Conservation (phyloP, 2,329 filamentous ascomycete species). For the Cladosporium sp. region DNA sequence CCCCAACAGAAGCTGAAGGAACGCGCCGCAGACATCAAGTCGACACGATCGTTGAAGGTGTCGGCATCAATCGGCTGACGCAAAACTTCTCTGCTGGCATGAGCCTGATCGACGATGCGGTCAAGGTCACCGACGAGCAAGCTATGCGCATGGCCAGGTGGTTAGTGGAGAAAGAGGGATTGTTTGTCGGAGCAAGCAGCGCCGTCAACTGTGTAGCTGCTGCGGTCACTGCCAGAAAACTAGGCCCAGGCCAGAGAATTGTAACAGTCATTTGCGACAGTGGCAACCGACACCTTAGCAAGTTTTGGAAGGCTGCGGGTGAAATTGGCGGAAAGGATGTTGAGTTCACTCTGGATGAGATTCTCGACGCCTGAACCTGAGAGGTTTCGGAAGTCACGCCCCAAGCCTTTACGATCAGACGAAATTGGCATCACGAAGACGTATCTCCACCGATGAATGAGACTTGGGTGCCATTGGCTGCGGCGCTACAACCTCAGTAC, state of each 20-base stretch:
- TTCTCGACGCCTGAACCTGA: slow-evolving; percentile 37
- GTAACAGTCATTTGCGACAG: slow-evolving; percentile 82
- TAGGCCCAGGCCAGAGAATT: slow-evolving; percentile 54
- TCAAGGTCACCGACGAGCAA: slow-evolving; percentile 82
- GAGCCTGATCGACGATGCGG: slow-evolving; percentile 83
- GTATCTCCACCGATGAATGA: no score
- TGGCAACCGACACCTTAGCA: slow-evolving; percentile 72
- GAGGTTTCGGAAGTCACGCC: no score
- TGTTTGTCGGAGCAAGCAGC: slow-evolving; percentile 91
- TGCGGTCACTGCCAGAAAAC: slow-evolving; percentile 59
- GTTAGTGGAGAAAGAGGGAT: slow-evolving; percentile 91
- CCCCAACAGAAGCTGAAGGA: slow-evolving; percentile 80
- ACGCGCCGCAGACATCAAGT: slow-evolving; percentile 86
- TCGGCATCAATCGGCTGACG: slow-evolving; percentile 93
- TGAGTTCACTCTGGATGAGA: slow-evolving; percentile 52
- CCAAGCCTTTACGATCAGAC: no score
- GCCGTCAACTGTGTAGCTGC: slow-evolving; percentile 93
- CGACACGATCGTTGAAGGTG: slow-evolving; percentile 92
- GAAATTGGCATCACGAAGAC: no score
- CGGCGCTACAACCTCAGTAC: no score
- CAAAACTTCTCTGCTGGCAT: slow-evolving; percentile 85
- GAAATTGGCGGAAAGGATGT: slow-evolving; percentile 54
- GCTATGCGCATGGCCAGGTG: slow-evolving; percentile 91
- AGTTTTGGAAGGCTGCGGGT: slow-evolving; percentile 74
- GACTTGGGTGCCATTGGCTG: no score